phyloP scores from a whole-genome alignment of 1,284 basidiomycete species.

The Trichosporon ovoides region DNA sequence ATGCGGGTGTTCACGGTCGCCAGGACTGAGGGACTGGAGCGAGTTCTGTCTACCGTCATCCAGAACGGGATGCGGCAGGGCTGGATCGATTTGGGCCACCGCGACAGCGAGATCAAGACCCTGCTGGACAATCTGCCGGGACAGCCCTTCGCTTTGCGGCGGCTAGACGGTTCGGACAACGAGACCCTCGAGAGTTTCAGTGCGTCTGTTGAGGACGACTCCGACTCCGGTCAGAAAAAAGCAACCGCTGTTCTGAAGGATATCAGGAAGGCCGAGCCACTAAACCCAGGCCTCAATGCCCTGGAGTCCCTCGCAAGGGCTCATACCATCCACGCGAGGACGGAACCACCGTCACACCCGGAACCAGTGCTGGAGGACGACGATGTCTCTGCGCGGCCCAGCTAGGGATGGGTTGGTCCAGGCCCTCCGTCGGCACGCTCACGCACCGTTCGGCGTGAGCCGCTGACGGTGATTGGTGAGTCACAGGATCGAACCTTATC shows the following conservation, averaged over 20 bases:
- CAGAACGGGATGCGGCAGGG: conserved; percentile 65
- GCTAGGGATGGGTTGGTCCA: too few relatives aligned
- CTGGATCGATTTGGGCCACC: conserved; percentile 50
- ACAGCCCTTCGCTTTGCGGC: conserved; percentile 16
- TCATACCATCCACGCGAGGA: too few relatives aligned
- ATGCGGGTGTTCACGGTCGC: background rate
- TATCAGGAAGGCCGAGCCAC: background rate
- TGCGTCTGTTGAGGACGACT: background rate
- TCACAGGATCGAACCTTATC: too few relatives aligned
- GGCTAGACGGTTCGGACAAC: conserved; percentile 9
- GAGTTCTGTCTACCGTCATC: conserved; percentile 64
- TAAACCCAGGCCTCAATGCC: background rate
- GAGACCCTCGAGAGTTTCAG: background rate
- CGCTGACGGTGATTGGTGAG: too few relatives aligned
- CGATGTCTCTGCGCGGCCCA: too few relatives aligned
- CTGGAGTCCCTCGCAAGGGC: background rate
- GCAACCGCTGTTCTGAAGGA: background rate
- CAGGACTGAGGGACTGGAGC: conserved; percentile 54
- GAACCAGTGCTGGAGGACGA: too few relatives aligned
- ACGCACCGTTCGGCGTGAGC: too few relatives aligned
- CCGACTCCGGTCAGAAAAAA: background rate
- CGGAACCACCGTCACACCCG: too few relatives aligned
- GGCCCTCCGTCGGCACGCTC: too few relatives aligned
- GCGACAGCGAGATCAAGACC: conserved; percentile 28
- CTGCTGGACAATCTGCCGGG: conserved; percentile 19